A percentile compares a stretch with the other conserved stretches of the same genome.
phyloP scores from a whole-genome alignment of 768 basidiomycete species.

The Crucibulum laeve region DNA sequence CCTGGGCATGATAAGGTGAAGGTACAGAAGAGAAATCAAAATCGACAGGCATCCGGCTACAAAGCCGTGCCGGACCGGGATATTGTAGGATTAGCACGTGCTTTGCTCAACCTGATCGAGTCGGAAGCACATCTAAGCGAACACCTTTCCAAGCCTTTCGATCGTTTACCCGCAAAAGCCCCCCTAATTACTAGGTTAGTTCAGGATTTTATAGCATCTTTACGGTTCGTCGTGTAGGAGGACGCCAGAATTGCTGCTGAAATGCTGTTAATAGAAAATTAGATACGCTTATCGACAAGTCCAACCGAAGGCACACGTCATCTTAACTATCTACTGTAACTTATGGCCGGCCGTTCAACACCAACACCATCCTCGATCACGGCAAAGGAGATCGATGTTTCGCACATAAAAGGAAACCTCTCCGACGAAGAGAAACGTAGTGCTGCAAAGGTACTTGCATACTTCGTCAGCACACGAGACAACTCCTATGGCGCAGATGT shows the following conservation, averaged over 20 bases:
- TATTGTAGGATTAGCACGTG: background rate
- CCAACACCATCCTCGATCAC: background rate
- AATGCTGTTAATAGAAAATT: too few relatives aligned
- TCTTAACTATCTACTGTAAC: background rate
- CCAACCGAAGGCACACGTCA: too few relatives aligned
- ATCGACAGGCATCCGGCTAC: background rate
- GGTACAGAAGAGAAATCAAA: background rate
- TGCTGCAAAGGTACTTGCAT: conserved; percentile 25
- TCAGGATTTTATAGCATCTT: too few relatives aligned
- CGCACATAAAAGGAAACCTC: conserved; percentile 35
- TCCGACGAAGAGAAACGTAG: conserved; percentile 31
- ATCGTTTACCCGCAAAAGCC: too few relatives aligned
- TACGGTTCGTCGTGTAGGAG: too few relatives aligned
- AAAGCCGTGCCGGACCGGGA: too few relatives aligned
- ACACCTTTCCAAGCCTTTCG: too few relatives aligned
- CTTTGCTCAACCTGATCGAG: background rate
- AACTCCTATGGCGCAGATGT: conserved; percentile 32
- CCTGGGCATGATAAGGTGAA: background rate
- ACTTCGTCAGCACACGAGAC: conserved; percentile 30
- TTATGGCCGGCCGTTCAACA: background rate
- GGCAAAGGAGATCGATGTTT: conserved; percentile 15
- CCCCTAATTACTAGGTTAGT: too few relatives aligned
- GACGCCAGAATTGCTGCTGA: too few relatives aligned
- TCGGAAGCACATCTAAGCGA: too few relatives aligned
- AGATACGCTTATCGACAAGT: too few relatives aligned